Evolutionary conservation across 1,139 yeast species (phyloP), one percentile per base, ranked within the genome.

Genomic region (Arxiozyma heterogenica): DNA sequence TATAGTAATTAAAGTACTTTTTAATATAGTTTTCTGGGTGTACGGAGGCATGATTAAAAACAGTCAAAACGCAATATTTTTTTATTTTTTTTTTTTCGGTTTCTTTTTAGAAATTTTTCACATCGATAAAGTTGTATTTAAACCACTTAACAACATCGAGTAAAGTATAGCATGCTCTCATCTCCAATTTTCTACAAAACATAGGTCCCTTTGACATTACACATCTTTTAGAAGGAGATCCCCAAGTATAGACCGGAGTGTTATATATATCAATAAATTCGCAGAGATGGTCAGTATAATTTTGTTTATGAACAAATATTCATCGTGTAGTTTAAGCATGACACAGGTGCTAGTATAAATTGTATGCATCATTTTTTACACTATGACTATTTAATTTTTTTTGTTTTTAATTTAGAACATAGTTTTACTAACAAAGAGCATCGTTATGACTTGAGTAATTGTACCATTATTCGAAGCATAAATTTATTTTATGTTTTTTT

Each of bases 221-320:
- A n/a, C 18, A 11, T 9, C 23, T 11, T 25, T 23, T 20, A 20
- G 25, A 4, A 6, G 6, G 6, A 54, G 22, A 39, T 44, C 47
- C 34, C 52, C 51, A 51, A 41, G 39, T 50, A 53, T 53, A 79
- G 87, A 87, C 96, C 96, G 96, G 96, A 89, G 96, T 89, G 95
- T 81, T 69, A 65, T 64, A 63, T 54, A 49, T 55, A 53, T 45
- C 59, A 56, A 61, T 73, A 60, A 73, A 73, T 75, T 79, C 95
- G 81, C 96, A 89, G 96, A 85, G 96, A 89, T 89, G 96, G 95
- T 87, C 85, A 80, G 95, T 87, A 84, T 79, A 59, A 51, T 49
- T 48, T 57, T 46, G 48, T 25, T 34, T 41, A 47, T 46, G 53
- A 39, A 39, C 20, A 17, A 39, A 42, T 38, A 23, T 47, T 50